Conservation (phyloP, 192 early-diverging fungal species). For the Coemansia sp. region DNA sequence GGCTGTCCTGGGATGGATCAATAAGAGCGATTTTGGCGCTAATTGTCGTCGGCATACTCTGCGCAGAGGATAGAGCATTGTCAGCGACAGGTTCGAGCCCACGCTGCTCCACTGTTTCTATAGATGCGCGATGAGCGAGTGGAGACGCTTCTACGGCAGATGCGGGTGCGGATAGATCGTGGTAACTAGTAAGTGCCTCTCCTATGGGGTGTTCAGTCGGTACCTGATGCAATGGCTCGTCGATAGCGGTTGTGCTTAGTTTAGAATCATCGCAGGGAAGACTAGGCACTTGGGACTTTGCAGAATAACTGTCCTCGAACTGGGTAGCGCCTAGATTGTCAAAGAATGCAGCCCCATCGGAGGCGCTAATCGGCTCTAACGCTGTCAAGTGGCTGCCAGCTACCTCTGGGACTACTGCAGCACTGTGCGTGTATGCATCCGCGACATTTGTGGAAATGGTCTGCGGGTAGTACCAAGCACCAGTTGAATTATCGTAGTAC, state of each 20-base stretch:
- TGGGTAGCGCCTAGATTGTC: slow-evolving; percentile 20
- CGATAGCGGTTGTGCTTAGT: background rate
- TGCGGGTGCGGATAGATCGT: background rate
- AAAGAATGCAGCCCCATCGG: slow-evolving; percentile 47
- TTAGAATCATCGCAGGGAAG: background rate
- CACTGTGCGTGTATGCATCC: background rate
- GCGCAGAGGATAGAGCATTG: background rate
- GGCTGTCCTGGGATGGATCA: background rate
- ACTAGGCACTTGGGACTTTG: background rate
- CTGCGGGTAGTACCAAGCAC: slow-evolving; percentile 46
- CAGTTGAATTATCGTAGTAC: slow-evolving; percentile 43
- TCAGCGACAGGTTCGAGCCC: background rate
- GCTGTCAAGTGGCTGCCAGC: background rate
- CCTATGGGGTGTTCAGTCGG: background rate
- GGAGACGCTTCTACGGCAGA: background rate
- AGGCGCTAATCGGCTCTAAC: background rate
- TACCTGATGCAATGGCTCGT: background rate
- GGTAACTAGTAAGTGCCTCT: background rate
- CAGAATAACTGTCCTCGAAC: background rate
- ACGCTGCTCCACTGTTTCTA: background rate
- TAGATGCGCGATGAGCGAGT: background rate
- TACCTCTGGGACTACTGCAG: background rate
- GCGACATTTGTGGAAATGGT: background rate
- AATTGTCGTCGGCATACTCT: background rate
- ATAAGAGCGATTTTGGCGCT: background rate